Base-by-base conservation (phyloP, 2,329 filamentous ascomycete genomes). In the Hymenotorrendiella dingleyae region DNA sequence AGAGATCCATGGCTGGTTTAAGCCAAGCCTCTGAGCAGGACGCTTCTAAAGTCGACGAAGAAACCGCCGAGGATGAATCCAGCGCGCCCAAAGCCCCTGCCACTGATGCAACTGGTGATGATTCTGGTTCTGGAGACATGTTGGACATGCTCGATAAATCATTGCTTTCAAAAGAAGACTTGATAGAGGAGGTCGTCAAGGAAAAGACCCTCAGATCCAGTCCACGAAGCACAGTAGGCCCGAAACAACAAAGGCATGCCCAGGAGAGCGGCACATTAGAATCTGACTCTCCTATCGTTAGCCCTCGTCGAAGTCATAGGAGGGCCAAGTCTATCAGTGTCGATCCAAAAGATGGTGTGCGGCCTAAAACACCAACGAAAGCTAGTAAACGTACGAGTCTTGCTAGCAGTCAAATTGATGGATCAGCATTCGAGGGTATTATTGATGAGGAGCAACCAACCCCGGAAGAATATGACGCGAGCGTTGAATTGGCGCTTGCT, bases 391-490 rank as follows among this genome's bases (percentile, higher is more conserved):
- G 32, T 8, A 38, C 23, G 3, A 36, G 37, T 8, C 40, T 41
- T 19, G n/a, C 22, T 27, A 49, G 47, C 26, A 17, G 19, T 9
- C 36, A 26, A 21, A 42, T 37, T 20, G 52, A 54, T 16, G 19
- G 30, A 11, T 42, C 47, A 1, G 46, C 53, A 14, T 50, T 57
- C 26, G 42, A 49, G 17, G 29, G 57, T 27, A 33, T 53, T 2
- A 36, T 55, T 10, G 52, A 59, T 28, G 36, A 49, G 14, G 43
- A 45, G 32, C 27, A 40, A 29, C 52, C 52, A 4, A 50, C 47
- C 9, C 19, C n/a, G 17, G 49, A 53, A 39, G 54, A 53, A 2
- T 51, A 61, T 27, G 59, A 62, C 52, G 53, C 58, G 16, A 62
- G 56, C 30, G 44, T 55, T 14, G 56, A 62, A 36, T 26, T 60